Percentiles rank a stretch among this genome's conserved stretches.
phyloP scores from a whole-genome alignment of 176 grass and related monocot genomes.

The Oryza rufipogon region DNA sequence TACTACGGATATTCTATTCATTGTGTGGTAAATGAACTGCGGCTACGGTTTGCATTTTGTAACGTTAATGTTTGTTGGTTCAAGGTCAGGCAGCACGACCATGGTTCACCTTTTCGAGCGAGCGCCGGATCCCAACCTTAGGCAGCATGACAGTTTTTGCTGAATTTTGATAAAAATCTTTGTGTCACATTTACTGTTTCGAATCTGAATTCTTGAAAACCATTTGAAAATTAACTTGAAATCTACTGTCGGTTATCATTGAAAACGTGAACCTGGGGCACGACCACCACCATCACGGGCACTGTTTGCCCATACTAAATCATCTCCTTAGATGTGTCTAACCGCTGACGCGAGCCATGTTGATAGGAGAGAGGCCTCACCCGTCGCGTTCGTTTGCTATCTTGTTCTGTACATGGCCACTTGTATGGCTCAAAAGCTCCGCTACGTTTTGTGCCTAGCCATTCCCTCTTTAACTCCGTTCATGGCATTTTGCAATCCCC shows the following conservation, averaged over 20 bases:
- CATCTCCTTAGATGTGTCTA: neutral
- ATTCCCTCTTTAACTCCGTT: neutral
- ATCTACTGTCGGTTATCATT: no score
- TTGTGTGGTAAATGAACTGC: neutral
- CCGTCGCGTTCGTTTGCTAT: neutral
- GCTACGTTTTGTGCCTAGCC: neutral
- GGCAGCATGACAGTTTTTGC: no score
- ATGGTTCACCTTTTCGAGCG: no score
- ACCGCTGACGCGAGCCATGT: constrained; percentile 20
- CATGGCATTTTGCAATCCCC: neutral
- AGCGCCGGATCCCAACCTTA: no score
- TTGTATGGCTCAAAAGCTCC: constrained; percentile 19
- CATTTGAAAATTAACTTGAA: no score
- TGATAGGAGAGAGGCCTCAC: neutral
- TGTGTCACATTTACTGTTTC: no score
- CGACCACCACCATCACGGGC: neutral
- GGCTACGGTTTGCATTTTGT: neutral
- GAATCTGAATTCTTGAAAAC: no score
- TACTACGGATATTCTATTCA: neutral
- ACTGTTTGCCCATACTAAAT: constrained; percentile 8
- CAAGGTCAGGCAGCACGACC: no score
- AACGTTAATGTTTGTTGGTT: neutral
- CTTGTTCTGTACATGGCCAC: constrained; percentile 26
- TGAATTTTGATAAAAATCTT: no score
- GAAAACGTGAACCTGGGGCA: neutral